These are phyloP conservation scores for Chaetomium strumarium DNA, from an alignment of 2,329 filamentous ascomycete species.

Conservation along the genomic window DNA sequence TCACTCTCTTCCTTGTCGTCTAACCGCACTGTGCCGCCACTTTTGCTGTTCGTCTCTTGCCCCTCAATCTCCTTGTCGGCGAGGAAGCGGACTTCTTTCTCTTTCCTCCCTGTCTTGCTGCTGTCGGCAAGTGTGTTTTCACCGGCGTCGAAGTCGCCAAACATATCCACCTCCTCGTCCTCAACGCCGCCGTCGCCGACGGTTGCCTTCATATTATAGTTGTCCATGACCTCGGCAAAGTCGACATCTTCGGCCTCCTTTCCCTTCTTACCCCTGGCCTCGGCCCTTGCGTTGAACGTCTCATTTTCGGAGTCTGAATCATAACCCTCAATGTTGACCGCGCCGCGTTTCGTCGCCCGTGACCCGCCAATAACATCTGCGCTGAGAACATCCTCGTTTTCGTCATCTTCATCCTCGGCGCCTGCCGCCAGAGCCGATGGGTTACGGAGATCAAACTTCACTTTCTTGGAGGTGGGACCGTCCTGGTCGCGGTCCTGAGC, in stretches of 20 bases:
- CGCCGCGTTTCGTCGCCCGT: constrained; percentile 78
- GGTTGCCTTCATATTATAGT: constrained; percentile 39
- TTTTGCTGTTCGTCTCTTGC: constrained; percentile 67
- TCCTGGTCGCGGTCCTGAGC: constrained; percentile 39
- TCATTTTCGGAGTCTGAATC: constrained; percentile 92
- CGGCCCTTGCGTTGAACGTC: constrained; percentile 71
- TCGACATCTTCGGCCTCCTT: constrained; percentile 37
- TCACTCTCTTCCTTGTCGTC: constrained; percentile 45
- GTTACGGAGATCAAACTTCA: constrained; percentile 91
- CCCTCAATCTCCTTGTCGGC: constrained; percentile 65
- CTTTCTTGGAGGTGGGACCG: constrained; percentile 54
- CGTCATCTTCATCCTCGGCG: constrained; percentile 53
- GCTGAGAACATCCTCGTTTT: constrained; percentile 64
- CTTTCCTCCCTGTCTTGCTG: constrained; percentile 47
- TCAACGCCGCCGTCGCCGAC: constrained; percentile 40
- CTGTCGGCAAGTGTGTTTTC: constrained; percentile 37
- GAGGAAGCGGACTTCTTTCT: constrained; percentile 56
- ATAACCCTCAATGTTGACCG: constrained; percentile 94
- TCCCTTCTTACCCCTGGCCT: constrained; percentile 42
- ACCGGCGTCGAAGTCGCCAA: constrained; percentile 58
- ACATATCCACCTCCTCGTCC: constrained; percentile 77
- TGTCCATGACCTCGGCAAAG: constrained; percentile 48
- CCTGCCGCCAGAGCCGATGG: constrained; percentile 86
- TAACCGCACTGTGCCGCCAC: constrained; percentile 64
- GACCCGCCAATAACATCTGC: constrained; percentile 86